Evolutionary conservation across 306 rosid genomes (phyloP).

Genomic region (Vigna unguiculata): DNA sequence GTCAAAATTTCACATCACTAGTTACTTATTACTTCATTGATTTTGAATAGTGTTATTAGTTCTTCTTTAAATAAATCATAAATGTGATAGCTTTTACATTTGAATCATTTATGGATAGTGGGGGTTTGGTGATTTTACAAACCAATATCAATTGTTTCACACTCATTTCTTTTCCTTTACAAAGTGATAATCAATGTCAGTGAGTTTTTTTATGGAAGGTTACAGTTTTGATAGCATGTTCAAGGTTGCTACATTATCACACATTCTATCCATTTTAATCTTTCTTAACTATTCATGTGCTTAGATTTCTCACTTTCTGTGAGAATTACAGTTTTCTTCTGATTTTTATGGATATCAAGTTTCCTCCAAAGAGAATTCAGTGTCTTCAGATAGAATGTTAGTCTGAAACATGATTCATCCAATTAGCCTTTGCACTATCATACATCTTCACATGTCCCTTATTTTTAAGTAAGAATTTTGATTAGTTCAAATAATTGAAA

Average conservation of each 20-base stretch:
- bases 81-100: background rate
- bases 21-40: background rate
- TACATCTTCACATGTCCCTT: no score
- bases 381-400: no score
- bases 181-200: background rate
- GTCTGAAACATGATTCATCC: background rate
- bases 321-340: slow-evolving; percentile 2
- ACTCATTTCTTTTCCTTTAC: background rate
- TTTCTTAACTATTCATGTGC: background rate
- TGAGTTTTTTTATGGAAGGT: background rate
- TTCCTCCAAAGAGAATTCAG: background rate
- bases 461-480: background rate
- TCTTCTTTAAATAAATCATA: background rate
- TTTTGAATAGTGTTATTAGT: background rate
- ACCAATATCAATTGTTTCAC: background rate
- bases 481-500: background rate
- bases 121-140: background rate
- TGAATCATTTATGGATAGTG: background rate
- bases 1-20: background rate
- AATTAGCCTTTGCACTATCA: no score
- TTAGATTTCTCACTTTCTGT: background rate
- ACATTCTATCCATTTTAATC: background rate
- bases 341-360: background rate
- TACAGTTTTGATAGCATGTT: background rate
- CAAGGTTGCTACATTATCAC: background rate